Evolutionary conservation across 495 filamentous ascomycete species (phyloP).

Genomic region (Rhizodiscina lignyota): DNA sequence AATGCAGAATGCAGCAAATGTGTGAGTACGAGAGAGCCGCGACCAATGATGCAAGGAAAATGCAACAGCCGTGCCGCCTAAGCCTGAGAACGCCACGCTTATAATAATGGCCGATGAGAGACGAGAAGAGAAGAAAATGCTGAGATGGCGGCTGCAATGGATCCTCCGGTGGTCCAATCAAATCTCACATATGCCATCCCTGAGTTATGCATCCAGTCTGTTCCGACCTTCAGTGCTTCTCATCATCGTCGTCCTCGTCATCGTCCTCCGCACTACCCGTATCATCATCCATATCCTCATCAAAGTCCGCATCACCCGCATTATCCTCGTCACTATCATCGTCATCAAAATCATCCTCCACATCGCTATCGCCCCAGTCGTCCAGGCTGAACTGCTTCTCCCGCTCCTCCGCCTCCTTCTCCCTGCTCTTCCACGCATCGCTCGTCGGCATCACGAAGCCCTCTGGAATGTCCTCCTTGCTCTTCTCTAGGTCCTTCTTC

Average conservation of each 20-base stretch:
- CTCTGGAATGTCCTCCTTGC: constrained; percentile 61
- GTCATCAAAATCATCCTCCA: constrained; percentile 33
- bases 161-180: too few species aligned
- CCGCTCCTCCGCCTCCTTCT: constrained; percentile 28
- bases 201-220: too few species aligned
- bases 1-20: too few species aligned
- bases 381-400: constrained; percentile 36
- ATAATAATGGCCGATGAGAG: too few species aligned
- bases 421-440: constrained; percentile 41
- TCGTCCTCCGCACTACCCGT: constrained; percentile 11
- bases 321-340: constrained; percentile 7
- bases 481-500: constrained; percentile 48
- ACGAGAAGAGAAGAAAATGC: too few species aligned
- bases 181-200: too few species aligned
- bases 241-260: constrained; percentile 16
- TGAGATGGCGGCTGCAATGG: too few species aligned
- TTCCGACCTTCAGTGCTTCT: too few species aligned
- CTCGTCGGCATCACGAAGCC: constrained; percentile 72
- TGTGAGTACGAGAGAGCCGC: too few species aligned
- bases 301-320: constrained; percentile 16
- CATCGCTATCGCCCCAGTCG: constrained; percentile 62
- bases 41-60: too few species aligned
- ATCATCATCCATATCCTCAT: constrained; percentile 15
- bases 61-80: too few species aligned
- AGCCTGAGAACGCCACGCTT: too few species aligned